phyloP scores from a whole-genome alignment of 2,329 filamentous ascomycete genomes.

The Uncinocarpus reesii region DNA sequence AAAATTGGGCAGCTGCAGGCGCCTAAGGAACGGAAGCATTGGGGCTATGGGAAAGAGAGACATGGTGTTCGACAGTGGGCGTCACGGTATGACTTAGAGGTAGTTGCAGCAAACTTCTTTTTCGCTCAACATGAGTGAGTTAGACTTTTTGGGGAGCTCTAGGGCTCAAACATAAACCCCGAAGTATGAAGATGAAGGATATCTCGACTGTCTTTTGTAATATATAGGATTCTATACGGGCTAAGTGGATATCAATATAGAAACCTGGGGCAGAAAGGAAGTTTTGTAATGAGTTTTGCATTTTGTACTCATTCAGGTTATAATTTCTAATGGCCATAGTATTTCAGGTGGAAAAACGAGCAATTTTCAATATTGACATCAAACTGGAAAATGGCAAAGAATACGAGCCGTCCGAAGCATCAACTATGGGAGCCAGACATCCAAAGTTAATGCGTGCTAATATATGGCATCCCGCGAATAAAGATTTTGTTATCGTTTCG shows the following conservation, averaged over 20 bases:
- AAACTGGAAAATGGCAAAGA: not conserved
- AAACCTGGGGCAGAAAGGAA: not conserved
- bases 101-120: conserved; percentile 25
- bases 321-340: not conserved
- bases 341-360: not conserved
- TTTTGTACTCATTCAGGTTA: not conserved
- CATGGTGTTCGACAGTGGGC: conserved; percentile 32
- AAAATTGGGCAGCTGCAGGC: conserved; percentile 29
- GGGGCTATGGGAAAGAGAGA: conserved; percentile 43
- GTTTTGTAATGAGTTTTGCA: not conserved
- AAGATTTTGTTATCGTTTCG: not conserved
- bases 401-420: not conserved
- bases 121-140: conserved; percentile 21
- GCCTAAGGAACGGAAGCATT: conserved; percentile 44
- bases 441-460: not conserved
- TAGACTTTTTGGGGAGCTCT: no score
- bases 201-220: no score
- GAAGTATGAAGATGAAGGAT: no score
- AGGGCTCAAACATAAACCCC: no score
- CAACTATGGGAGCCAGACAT: not conserved
- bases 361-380: not conserved
- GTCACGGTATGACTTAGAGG: conserved; percentile 22
- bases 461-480: not conserved
- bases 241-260: no score
- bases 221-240: no score